Evolutionary conservation across 2,329 filamentous ascomycete species (phyloP).

Genomic region (Sodiomyces alkalinus): DNA sequence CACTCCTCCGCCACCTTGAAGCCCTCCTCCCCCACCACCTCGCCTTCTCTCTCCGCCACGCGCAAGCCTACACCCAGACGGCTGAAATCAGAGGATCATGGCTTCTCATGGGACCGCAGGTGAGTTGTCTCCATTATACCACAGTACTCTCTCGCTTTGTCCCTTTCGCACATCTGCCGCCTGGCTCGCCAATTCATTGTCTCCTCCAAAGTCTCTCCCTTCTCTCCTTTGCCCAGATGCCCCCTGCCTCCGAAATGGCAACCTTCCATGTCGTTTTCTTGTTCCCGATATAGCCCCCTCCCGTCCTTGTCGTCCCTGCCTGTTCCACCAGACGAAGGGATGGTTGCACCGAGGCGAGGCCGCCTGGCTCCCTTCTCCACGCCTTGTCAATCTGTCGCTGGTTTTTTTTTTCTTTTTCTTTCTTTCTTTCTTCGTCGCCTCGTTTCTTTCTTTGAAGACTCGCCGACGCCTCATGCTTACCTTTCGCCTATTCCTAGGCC

Average conservation of each 20-base stretch:
- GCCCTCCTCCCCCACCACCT: constrained; percentile 21
- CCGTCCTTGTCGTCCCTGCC: too few species aligned
- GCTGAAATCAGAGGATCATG: constrained; percentile 27
- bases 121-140: background rate
- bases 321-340: too few species aligned
- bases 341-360: too few species aligned
- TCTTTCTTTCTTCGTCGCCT: constrained; percentile 3
- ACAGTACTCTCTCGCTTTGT: too few species aligned
- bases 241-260: too few species aligned
- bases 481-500: background rate
- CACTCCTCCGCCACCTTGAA: constrained; percentile 51
- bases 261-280: too few species aligned
- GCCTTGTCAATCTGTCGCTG: too few species aligned
- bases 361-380: too few species aligned
- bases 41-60: constrained; percentile 14
- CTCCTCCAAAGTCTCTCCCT: background rate
- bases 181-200: too few species aligned
- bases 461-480: background rate
- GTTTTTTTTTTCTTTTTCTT: constrained; percentile 3
- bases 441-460: constrained; percentile 9
- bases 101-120: constrained; percentile 1
- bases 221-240: background rate
- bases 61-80: constrained; percentile 13
- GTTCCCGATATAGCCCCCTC: too few species aligned
- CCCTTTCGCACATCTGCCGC: too few species aligned